phyloP scores from a whole-genome alignment of 148 eudicot species.

The Rhododendron vialii region DNA sequence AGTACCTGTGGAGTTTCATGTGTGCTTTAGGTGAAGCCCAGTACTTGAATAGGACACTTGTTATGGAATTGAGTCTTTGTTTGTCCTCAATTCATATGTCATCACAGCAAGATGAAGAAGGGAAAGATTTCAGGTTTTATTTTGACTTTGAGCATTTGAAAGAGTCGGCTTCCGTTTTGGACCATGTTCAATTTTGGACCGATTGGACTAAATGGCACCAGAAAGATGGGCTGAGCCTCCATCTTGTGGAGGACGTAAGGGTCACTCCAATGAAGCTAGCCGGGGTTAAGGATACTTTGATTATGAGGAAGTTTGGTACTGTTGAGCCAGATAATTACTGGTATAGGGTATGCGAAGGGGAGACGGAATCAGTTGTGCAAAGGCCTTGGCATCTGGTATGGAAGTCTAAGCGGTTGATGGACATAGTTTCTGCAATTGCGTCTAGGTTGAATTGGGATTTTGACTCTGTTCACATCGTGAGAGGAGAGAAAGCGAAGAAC shows the following conservation, averaged over 20 bases:
- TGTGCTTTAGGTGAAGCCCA: constrained; percentile 99
- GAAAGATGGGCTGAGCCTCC: constrained; percentile 46
- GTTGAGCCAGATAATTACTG: constrained; percentile 94
- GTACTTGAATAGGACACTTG: constrained; percentile 81
- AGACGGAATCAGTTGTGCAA: constrained; percentile 71
- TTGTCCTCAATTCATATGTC: constrained; percentile 65
- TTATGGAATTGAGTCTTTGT: constrained; percentile 84
- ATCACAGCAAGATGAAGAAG: constrained; percentile 70
- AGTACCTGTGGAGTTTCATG: constrained; percentile 87
- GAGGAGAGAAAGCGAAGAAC: constrained; percentile 85
- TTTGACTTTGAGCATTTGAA: constrained; percentile 93
- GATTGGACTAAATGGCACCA: constrained; percentile 83
- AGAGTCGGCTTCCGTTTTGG: constrained; percentile 81
- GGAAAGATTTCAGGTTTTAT: constrained; percentile 90
- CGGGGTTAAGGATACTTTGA: constrained; percentile 54
- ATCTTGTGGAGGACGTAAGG: constrained; percentile 74
- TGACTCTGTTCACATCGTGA: constrained; percentile 79
- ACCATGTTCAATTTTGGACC: constrained; percentile 77
- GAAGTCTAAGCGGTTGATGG: constrained; percentile 91
- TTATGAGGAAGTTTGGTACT: constrained; percentile 81
- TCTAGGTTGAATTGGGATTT: constrained; percentile 86
- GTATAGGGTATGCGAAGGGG: constrained; percentile 97
- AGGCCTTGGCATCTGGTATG: constrained; percentile 95
- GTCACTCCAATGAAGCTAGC: constrained; percentile 71
- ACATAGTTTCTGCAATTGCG: constrained; percentile 77